Conservation (phyloP, 2,329 filamentous ascomycete species). For the Neospermospora avenae region DNA sequence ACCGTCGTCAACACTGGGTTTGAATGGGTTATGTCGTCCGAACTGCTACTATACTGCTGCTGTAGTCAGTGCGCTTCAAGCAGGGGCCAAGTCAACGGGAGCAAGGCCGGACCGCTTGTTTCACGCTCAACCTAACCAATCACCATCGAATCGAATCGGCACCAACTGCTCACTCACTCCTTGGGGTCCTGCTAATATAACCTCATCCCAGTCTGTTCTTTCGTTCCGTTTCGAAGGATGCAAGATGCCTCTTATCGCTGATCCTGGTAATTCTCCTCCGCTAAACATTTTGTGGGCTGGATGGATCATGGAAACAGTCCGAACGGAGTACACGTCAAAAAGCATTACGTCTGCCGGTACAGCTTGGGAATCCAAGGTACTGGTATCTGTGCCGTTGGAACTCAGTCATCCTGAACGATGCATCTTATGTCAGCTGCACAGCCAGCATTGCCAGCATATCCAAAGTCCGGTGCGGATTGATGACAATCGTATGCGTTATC, state of each 20-base stretch:
- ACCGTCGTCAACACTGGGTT: neutral
- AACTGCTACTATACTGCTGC: too few relatives aligned
- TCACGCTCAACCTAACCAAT: conserved; percentile 7
- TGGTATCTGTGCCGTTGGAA: too few relatives aligned
- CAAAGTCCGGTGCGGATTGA: neutral
- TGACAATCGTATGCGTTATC: neutral
- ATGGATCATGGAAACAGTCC: too few relatives aligned
- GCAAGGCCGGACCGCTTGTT: conserved; percentile 9
- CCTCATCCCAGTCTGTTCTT: neutral
- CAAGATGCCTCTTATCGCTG: neutral
- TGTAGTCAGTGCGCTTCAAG: neutral
- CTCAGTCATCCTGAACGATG: too few relatives aligned
- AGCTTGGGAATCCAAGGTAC: too few relatives aligned
- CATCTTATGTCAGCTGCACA: too few relatives aligned
- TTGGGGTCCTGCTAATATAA: neutral
- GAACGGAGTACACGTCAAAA: too few relatives aligned
- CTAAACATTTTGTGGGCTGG: neutral
- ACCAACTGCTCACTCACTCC: neutral
- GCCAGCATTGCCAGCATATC: neutral
- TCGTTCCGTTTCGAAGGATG: conserved; percentile 1
- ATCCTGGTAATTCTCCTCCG: neutral
- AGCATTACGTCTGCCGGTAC: too few relatives aligned
- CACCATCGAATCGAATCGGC: neutral
- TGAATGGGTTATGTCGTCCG: neutral
- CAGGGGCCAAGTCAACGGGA: neutral